Base-by-base conservation (phyloP, 1,139 yeast genomes). In the Candida tropicalis region DNA sequence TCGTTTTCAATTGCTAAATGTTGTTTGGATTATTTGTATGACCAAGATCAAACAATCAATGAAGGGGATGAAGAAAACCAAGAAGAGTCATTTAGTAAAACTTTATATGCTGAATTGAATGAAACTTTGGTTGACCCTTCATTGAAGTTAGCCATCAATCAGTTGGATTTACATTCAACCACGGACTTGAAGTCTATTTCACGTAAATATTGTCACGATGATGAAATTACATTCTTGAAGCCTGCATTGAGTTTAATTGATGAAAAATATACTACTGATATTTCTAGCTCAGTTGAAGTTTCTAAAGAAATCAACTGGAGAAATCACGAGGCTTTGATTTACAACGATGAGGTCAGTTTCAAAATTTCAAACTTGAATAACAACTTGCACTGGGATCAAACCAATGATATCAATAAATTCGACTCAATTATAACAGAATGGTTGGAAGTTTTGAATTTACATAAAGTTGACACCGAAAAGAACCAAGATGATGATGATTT, bases 341-440 rank as follows among this genome's bases (percentile, higher is more conserved):
- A 73, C 51, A 87, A 87, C 52, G 86, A 87, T 40, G 93, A 88
- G 49, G 72, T 89, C 36, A 87, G 95, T 0, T 77, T 77, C 54
- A 73, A 75, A 23, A 71, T 85, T 38, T 67, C 75, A 66, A 60
- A 75, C 26, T 66, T 68, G 51, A 62, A 75, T 45, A 53, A 65
- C 35, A 67, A 65, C 41, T 53, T 70, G 45, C 57, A 57, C 23
- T 59, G 64, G 59, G 44, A 52, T 28, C 43, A 43, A 7, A 58
- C 49, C 40, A 47, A 42, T 23, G 58, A 59, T 33, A 55, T 65
- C 10, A 60, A 64, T 45, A 57, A 60, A 35, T 69, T 61, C 53
- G 77, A 71, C 45, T 35, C 44, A 6, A 54, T 70, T 29, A 61
- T 66, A 27, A 55, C 67, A 17, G 66, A 62, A 28, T 73, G 79